Conservation (phyloP, 805 yeast genomes). For the Candida cerambycidarum region DNA sequence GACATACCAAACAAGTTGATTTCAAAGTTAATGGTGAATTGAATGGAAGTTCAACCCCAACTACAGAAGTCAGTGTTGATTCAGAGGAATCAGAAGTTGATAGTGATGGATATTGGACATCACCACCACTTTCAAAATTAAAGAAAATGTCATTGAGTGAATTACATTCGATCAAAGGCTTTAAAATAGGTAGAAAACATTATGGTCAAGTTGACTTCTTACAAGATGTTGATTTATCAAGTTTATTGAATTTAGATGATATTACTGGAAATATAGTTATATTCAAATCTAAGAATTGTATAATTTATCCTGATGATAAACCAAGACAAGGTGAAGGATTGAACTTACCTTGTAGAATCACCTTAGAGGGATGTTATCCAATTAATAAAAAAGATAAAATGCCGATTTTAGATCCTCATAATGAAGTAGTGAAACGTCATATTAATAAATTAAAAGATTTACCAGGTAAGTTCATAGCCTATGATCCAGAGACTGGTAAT, state of each 20-base stretch:
- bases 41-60: slow-evolving; percentile 16
- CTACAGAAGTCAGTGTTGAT: slow-evolving; percentile 13
- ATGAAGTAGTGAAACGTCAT: slow-evolving; percentile 68
- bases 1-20: slow-evolving; percentile 19
- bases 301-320: slow-evolving; percentile 71
- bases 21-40: slow-evolving; percentile 13
- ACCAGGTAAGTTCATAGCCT: slow-evolving; percentile 64
- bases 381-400: slow-evolving; percentile 66
- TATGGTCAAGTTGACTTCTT: slow-evolving; percentile 77
- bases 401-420: slow-evolving; percentile 75
- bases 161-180: slow-evolving; percentile 59
- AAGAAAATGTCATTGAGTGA: slow-evolving; percentile 59
- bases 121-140: slow-evolving; percentile 71
- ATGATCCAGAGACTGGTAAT: slow-evolving; percentile 72
- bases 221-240: slow-evolving; percentile 80
- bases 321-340: slow-evolving; percentile 80
- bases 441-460: slow-evolving; percentile 62
- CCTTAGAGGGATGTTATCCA: slow-evolving; percentile 81
- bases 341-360: slow-evolving; percentile 70
- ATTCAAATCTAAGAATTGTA: slow-evolving; percentile 59
- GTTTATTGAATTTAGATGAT: slow-evolving; percentile 49
- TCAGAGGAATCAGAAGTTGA: slow-evolving; percentile 37
- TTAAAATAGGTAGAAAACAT: slow-evolving; percentile 76
- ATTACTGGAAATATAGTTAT: slow-evolving; percentile 66
- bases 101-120: slow-evolving; percentile 82